Evolutionary conservation across 139 green algal species (phyloP).

Genomic region (Medakamo hakoo): DNA sequence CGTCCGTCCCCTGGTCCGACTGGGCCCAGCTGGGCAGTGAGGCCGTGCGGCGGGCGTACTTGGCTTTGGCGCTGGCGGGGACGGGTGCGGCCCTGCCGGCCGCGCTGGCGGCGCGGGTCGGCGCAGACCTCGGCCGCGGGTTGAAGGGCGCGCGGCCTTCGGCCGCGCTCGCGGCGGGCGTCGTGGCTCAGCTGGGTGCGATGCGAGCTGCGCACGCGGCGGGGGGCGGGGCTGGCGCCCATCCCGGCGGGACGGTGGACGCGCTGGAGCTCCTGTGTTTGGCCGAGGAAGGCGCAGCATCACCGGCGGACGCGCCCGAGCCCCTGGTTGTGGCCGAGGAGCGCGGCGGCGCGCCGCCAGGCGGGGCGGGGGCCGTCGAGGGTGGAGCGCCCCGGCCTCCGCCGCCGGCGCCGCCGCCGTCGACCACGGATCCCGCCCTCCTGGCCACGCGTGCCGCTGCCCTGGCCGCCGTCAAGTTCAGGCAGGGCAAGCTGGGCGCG

Average conservation of each 20-base stretch:
- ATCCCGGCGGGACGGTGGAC: not conserved
- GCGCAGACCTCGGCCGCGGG: not conserved
- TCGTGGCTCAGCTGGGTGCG: not conserved
- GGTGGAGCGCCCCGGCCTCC: too few relatives aligned
- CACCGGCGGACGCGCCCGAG: not conserved
- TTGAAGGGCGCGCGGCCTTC: not conserved
- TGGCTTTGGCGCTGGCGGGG: not conserved
- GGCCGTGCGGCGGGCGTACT: not conserved
- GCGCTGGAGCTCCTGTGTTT: too few relatives aligned
- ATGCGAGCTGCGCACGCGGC: not conserved
- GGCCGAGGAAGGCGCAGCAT: not conserved
- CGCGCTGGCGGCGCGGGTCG: too few relatives aligned
- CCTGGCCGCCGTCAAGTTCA: not conserved
- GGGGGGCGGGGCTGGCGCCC: not conserved
- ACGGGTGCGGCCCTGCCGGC: not conserved
- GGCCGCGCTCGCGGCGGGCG: too few relatives aligned
- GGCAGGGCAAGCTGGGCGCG: not conserved
- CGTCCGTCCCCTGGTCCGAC: constrained; percentile 5
- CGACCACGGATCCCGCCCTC: not conserved
- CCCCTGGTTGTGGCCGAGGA: too few relatives aligned
- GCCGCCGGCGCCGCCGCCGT: too few relatives aligned
- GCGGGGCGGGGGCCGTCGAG: too few relatives aligned
- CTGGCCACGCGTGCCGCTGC: not conserved
- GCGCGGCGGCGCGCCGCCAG: too few relatives aligned
- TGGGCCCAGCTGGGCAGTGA: not conserved